phyloP scores from a whole-genome alignment of 495 filamentous ascomycete genomes.

The Bathelium albidoporum region DNA sequence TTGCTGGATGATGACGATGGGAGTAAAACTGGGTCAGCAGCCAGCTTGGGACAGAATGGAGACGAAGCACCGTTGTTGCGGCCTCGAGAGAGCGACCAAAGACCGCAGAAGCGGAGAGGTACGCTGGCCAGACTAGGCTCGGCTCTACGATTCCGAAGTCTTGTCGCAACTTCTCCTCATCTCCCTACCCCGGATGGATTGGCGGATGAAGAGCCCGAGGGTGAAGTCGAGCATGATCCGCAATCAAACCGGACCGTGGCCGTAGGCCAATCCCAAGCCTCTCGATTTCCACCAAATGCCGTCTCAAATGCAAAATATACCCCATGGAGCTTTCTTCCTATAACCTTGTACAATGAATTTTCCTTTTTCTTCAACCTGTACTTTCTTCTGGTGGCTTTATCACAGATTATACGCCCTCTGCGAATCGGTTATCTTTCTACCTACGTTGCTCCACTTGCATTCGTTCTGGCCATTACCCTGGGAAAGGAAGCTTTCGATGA shows the following conservation, averaged over 20 bases:
- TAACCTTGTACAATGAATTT: conserved; percentile 96
- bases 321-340: conserved; percentile 85
- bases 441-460: conserved; percentile 85
- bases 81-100: neutral
- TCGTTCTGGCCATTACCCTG: conserved; percentile 82
- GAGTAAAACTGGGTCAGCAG: conserved; percentile 19
- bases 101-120: neutral
- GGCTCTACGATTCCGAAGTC: neutral
- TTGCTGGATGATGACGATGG: conserved; percentile 25
- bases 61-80: conserved; percentile 27
- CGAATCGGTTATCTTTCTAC: conserved; percentile 91
- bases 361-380: conserved; percentile 99
- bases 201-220: conserved; percentile 11
- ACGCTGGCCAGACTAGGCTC: neutral
- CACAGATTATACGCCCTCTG: conserved; percentile 78
- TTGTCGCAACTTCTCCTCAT: conserved; percentile 14
- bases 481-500: conserved; percentile 97
- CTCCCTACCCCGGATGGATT: conserved; percentile 10
- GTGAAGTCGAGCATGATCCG: conserved; percentile 26
- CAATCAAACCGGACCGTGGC: conserved; percentile 25
- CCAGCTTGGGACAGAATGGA: conserved; percentile 18
- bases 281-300: conserved; percentile 67
- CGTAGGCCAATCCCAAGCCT: conserved; percentile 33
- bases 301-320: conserved; percentile 98
- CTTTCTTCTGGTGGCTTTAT: conserved; percentile 88